phyloP scores from a whole-genome alignment of 352 stramenopile species.

The Globisporangium ultimum region DNA sequence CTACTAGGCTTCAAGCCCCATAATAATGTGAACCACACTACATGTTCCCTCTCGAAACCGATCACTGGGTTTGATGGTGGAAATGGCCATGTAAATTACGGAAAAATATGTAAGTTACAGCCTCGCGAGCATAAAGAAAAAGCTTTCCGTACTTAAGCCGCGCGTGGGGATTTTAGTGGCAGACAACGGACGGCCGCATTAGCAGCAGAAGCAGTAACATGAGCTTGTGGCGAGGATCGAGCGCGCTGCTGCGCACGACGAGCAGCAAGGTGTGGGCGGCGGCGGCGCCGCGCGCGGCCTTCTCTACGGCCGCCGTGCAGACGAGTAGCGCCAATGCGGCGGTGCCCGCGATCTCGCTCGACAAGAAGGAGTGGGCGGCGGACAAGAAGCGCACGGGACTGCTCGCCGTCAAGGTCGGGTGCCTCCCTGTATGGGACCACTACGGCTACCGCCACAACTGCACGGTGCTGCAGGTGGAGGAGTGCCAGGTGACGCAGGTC shows the following conservation, averaged over 20 bases:
- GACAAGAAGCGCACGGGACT: slow-evolving; percentile 88
- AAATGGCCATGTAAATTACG: too few species aligned
- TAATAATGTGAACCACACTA: background rate
- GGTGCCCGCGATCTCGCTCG: slow-evolving; percentile 13
- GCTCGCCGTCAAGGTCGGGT: slow-evolving; percentile 97
- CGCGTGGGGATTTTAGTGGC: background rate
- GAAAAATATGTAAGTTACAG: too few species aligned
- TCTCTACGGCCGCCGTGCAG: slow-evolving; percentile 11
- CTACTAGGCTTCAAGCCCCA: background rate
- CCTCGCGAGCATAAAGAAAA: too few species aligned
- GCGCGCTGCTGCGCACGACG: slow-evolving; percentile 16
- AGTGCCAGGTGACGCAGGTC: slow-evolving; percentile 94
- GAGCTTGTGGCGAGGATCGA: slow-evolving; percentile 37
- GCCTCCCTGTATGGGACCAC: slow-evolving; percentile 98
- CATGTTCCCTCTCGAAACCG: background rate
- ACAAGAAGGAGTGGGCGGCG: slow-evolving; percentile 44
- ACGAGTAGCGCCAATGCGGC: background rate
- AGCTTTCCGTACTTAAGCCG: background rate
- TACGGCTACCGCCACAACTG: slow-evolving; percentile 96
- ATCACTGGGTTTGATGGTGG: background rate
- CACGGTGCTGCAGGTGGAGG: slow-evolving; percentile 91
- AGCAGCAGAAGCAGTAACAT: background rate
- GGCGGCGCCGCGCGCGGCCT: slow-evolving; percentile 6
- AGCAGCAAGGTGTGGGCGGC: slow-evolving; percentile 12
- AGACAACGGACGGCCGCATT: background rate